A percentile compares a stretch with the other conserved stretches of the same genome.
These are phyloP conservation scores for Centrapalus pauciflorus DNA, from an alignment of 129 eudicot species.

Conservation along the genomic window DNA sequence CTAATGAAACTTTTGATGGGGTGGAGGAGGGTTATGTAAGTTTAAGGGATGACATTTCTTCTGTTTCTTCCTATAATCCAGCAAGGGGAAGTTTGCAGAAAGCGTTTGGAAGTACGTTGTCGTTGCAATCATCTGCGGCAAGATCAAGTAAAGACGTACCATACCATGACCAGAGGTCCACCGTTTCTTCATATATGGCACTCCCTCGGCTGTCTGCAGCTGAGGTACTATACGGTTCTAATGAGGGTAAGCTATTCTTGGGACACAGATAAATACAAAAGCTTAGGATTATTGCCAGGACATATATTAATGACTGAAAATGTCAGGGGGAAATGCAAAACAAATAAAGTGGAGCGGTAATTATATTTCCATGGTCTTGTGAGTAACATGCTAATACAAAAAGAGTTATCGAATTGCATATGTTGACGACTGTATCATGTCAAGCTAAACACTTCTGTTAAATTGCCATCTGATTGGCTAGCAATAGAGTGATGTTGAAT, in stretches of 20 bases:
- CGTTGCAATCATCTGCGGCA: slow-evolving; percentile 71
- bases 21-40: slow-evolving; percentile 86
- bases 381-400: not conserved
- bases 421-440: not conserved
- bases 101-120: slow-evolving; percentile 76
- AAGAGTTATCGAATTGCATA: not conserved
- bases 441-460: not conserved
- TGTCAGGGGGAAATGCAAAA: slow-evolving; percentile 12
- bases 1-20: slow-evolving; percentile 77
- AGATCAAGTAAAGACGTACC: slow-evolving; percentile 66
- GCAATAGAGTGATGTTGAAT: not conserved
- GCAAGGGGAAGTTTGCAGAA: slow-evolving; percentile 56
- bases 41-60: slow-evolving; percentile 74
- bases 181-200: slow-evolving; percentile 63
- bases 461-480: not conserved
- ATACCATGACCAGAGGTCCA: slow-evolving; percentile 52
- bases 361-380: not conserved
- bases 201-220: slow-evolving; percentile 67
- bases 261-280: not conserved
- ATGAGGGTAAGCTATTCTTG: slow-evolving; percentile 53
- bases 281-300: not conserved
- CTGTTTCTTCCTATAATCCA: slow-evolving; percentile 85
- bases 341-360: not conserved
- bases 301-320: not conserved
- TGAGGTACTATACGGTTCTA: slow-evolving; percentile 66